phyloP scores from a whole-genome alignment of 148 eudicot species.

The Amaranthus palmeri region DNA sequence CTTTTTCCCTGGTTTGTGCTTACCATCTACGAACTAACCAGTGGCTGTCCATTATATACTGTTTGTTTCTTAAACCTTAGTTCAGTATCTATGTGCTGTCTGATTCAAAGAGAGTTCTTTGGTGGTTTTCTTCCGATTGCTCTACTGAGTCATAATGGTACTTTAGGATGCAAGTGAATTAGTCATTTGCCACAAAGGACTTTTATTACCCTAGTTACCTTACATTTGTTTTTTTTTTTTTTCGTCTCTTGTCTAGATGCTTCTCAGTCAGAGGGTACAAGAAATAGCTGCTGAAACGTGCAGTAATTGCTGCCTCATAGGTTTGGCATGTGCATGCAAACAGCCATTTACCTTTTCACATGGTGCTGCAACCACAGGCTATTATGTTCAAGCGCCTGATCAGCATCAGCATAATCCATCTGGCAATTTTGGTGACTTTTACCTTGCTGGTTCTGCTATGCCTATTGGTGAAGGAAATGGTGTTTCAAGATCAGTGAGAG shows the following conservation, averaged over 20 bases:
- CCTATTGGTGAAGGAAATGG: constrained; percentile 74
- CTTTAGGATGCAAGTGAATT: too few species aligned
- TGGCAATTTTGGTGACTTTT: constrained; percentile 56
- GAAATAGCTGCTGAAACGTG: constrained; percentile 90
- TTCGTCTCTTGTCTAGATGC: constrained; percentile 54
- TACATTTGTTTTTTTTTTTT: constrained; percentile 15
- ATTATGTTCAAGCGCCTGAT: constrained; percentile 75
- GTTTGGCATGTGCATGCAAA: constrained; percentile 82
- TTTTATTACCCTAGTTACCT: neutral
- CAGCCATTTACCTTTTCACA: constrained; percentile 67
- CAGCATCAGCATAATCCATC: constrained; percentile 49
- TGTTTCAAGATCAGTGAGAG: constrained; percentile 80
- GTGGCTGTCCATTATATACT: neutral
- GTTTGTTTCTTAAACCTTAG: neutral
- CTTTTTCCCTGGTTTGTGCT: too few species aligned
- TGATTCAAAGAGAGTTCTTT: too few species aligned
- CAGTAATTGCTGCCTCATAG: constrained; percentile 76
- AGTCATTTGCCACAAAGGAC: too few species aligned
- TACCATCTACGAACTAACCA: too few species aligned
- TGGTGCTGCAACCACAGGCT: constrained; percentile 53
- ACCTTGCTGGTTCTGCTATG: constrained; percentile 51
- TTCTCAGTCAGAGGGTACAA: constrained; percentile 92
- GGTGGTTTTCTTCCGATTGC: too few species aligned
- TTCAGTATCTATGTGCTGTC: too few species aligned
- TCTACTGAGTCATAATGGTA: too few species aligned